These are phyloP conservation scores for Wickerhamiella dianesei DNA, from an alignment of 805 yeast genomes.

Conservation along the genomic window DNA sequence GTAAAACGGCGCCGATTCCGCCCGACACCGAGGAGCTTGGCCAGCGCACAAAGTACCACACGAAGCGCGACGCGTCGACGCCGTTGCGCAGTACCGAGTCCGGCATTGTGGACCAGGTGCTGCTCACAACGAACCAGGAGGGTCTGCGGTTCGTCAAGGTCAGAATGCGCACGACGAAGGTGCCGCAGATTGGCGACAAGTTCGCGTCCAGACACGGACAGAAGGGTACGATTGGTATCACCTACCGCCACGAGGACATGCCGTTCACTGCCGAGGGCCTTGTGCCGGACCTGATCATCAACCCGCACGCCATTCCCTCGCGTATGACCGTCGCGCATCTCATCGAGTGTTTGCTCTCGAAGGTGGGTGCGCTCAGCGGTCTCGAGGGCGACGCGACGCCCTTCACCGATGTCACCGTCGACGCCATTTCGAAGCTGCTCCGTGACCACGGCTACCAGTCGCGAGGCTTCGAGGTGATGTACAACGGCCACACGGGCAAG, in stretches of 20 bases:
- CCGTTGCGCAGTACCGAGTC: slow-evolving; percentile 93
- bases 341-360: slow-evolving; percentile 92
- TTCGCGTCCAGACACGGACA: slow-evolving; percentile 99
- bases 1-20: slow-evolving; percentile 98
- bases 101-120: slow-evolving; percentile 96
- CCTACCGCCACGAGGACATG: slow-evolving; percentile 97
- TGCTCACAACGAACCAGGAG: slow-evolving; percentile 94
- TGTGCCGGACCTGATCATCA: slow-evolving; percentile 93
- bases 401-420: slow-evolving; percentile 95
- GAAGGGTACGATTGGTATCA: slow-evolving; percentile 99
- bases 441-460: slow-evolving; percentile 96
- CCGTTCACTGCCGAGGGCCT: slow-evolving; percentile 92
- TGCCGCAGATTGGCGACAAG: slow-evolving; percentile 98
- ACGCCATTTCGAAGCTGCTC: slow-evolving; percentile 80
- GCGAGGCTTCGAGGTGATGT: slow-evolving; percentile 97
- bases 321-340: slow-evolving; percentile 99
- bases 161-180: slow-evolving; percentile 96
- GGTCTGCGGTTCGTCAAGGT: slow-evolving; percentile 96
- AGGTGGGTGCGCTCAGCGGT: slow-evolving; percentile 89
- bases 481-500: slow-evolving; percentile 97
- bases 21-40: slow-evolving; percentile 98
- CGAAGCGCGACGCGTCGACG: slow-evolving; percentile 97
- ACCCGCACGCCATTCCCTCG: slow-evolving; percentile 99
- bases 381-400: slow-evolving; percentile 99
- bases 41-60: slow-evolving; percentile 95